Evolutionary conservation across 768 basidiomycete species (phyloP).

Genomic region (Suillus lakei): DNA sequence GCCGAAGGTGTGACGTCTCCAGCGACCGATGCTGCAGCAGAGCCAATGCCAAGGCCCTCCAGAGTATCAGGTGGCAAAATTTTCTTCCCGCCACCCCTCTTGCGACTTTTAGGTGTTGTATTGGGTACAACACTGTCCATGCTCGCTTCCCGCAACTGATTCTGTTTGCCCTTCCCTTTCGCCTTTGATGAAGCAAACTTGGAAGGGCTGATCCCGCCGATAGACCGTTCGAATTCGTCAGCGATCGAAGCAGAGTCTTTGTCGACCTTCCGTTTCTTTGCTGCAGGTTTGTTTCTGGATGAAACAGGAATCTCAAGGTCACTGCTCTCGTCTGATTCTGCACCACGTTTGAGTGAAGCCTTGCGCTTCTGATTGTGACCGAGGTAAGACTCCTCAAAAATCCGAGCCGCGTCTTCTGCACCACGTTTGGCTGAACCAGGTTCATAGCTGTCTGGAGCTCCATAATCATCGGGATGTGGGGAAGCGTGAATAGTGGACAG

Average conservation of each 20-base stretch:
- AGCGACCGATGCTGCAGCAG: slow-evolving; percentile 52
- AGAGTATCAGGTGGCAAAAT: slow-evolving; percentile 54
- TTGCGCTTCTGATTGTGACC: slow-evolving; percentile 48
- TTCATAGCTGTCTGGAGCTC: slow-evolving; percentile 29
- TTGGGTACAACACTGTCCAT: slow-evolving; percentile 55
- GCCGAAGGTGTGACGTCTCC: slow-evolving; percentile 74
- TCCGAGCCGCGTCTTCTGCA: slow-evolving; percentile 61
- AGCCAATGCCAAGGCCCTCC: slow-evolving; percentile 52
- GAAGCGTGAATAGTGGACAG: slow-evolving; percentile 41
- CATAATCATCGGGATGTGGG: slow-evolving; percentile 39
- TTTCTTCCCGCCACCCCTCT: slow-evolving; percentile 64
- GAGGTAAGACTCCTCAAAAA: slow-evolving; percentile 60
- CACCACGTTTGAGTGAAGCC: slow-evolving; percentile 54
- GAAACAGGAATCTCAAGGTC: slow-evolving; percentile 52
- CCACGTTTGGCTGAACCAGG: slow-evolving; percentile 27
- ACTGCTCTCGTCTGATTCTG: slow-evolving; percentile 62
- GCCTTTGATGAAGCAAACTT: slow-evolving; percentile 39
- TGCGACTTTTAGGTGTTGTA: slow-evolving; percentile 55
- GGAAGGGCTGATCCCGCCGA: slow-evolving; percentile 43
- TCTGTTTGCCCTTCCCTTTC: slow-evolving; percentile 59
- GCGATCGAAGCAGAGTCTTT: slow-evolving; percentile 39
- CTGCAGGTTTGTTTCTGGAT: slow-evolving; percentile 46
- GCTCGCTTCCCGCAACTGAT: slow-evolving; percentile 55
- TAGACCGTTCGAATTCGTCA: slow-evolving; percentile 55
- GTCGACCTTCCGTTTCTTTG: slow-evolving; percentile 70